These are phyloP conservation scores for Botrytis aclada DNA, from an alignment of 2,329 filamentous ascomycete genomes.

Conservation along the genomic window DNA sequence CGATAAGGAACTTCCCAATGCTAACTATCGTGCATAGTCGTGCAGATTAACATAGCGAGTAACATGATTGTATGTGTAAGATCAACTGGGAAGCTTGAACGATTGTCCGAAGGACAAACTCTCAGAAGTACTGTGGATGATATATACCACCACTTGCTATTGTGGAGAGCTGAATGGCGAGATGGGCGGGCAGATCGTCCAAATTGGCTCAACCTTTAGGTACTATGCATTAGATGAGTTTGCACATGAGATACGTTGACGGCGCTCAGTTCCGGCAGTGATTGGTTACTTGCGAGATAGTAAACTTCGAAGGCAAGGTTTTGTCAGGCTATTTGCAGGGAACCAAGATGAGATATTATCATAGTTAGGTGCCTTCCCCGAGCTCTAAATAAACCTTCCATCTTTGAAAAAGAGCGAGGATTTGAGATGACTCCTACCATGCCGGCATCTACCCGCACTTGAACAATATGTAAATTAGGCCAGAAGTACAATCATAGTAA, in stretches of 20 bases:
- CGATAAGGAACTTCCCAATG: slow-evolving; percentile 3
- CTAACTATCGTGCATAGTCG: neutral
- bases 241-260: neutral
- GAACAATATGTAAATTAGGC: too few species aligned
- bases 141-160: neutral
- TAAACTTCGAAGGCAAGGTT: neutral
- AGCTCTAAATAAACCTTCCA: neutral
- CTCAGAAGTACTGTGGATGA: neutral
- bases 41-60: neutral
- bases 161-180: neutral
- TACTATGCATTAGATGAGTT: neutral
- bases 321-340: neutral
- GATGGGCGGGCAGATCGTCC: neutral
- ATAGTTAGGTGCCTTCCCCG: neutral
- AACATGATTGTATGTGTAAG: neutral
- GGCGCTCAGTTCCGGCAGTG: too few species aligned
- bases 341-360: neutral
- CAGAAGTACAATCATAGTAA: neutral
- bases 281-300: neutral
- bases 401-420: neutral
- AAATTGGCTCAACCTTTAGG: neutral
- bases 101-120: neutral
- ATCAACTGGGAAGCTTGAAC: neutral
- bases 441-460: neutral
- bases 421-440: neutral